These are phyloP conservation scores for Wolfiporia cocos DNA, from an alignment of 1,284 basidiomycete genomes.

Conservation along the genomic window DNA sequence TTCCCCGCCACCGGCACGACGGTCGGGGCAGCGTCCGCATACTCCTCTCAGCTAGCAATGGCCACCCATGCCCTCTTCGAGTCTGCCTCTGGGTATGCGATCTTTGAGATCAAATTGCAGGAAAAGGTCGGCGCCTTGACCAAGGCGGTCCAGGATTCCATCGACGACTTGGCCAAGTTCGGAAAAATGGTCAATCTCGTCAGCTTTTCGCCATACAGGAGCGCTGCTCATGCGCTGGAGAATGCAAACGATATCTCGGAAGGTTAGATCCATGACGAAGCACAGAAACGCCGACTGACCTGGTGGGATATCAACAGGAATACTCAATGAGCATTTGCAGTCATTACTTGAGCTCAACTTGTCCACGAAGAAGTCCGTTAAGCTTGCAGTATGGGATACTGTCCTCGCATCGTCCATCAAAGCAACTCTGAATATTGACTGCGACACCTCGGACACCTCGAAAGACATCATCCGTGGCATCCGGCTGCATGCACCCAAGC, in stretches of 20 bases:
- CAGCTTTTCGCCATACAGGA: slow-evolving; percentile 95
- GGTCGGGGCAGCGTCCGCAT: too few relatives aligned
- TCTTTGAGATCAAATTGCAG: slow-evolving; percentile 86
- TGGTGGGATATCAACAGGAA: slow-evolving; percentile 39
- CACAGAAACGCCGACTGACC: neutral
- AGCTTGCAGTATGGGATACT: slow-evolving; percentile 82
- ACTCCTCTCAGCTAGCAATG: slow-evolving; percentile 33
- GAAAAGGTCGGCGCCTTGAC: slow-evolving; percentile 90
- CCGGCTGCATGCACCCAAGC: slow-evolving; percentile 87
- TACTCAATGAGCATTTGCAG: slow-evolving; percentile 85
- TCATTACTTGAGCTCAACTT: slow-evolving; percentile 89
- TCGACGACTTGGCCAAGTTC: slow-evolving; percentile 87
- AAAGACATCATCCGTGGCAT: slow-evolving; percentile 92
- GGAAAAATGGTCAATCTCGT: slow-evolving; percentile 90
- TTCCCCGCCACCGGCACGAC: too few relatives aligned
- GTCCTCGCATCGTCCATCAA: slow-evolving; percentile 81
- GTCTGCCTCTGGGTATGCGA: slow-evolving; percentile 91
- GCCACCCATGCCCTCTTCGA: slow-evolving; percentile 92
- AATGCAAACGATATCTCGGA: slow-evolving; percentile 97
- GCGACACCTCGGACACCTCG: slow-evolving; percentile 84
- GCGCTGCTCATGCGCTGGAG: slow-evolving; percentile 92
- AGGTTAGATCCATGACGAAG: too few relatives aligned
- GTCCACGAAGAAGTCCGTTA: slow-evolving; percentile 77
- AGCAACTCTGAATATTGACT: slow-evolving; percentile 70
- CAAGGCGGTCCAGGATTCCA: slow-evolving; percentile 79